Base-by-base conservation (phyloP, 1,284 basidiomycete species). In the Ceratobasidium sp. region DNA sequence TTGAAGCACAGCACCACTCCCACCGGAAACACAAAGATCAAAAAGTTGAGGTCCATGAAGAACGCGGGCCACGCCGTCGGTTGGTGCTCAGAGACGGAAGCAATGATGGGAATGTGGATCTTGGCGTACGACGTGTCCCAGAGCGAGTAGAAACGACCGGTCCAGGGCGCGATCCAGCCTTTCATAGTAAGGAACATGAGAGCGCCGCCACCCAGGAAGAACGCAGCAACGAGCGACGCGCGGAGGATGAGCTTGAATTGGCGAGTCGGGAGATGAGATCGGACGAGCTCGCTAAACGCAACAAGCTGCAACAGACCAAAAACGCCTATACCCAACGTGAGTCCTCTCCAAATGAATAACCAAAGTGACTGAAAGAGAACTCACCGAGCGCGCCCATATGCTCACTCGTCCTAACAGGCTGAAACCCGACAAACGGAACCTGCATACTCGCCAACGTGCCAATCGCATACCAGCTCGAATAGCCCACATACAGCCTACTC, bases 91-190 rank as follows among this genome's bases (percentile, higher is more conserved):
- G 96, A 98, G 23, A 98, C 97, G 23, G 97, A 98, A 5, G 97
- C 97, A 79, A 99, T 98, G 84, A 99, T 98, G 41, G 96, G 96
- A 78, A 98, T 95, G 80, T 95, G 92, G 80, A 96, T 94, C 83
- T 97, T 97, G 74, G 97, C 97, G 80, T 99, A 99, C 43, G 93
- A 96, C 0, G 97, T 99, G 82, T 99, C 97, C 96, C 97, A 99
- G 12, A 99, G 86, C 1, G 96, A 98, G 82, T 99, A 99, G 87
- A 99, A 99, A 74, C 97, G 92, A 53, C 97, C 97, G 39, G 96
- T 98, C 96, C 97, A 99, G 0, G 97, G 97, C 1, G 97, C 96
- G 77, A 99, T 98, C 88, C 91, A 95, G 41, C 97, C 97, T 74
- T 91, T 92, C 83, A 95, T 93, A 0, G 97, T 98, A 76, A 98